Evolutionary conservation across 495 filamentous ascomycete species (phyloP).

Genomic region (Aspergillus heteromorphus): DNA sequence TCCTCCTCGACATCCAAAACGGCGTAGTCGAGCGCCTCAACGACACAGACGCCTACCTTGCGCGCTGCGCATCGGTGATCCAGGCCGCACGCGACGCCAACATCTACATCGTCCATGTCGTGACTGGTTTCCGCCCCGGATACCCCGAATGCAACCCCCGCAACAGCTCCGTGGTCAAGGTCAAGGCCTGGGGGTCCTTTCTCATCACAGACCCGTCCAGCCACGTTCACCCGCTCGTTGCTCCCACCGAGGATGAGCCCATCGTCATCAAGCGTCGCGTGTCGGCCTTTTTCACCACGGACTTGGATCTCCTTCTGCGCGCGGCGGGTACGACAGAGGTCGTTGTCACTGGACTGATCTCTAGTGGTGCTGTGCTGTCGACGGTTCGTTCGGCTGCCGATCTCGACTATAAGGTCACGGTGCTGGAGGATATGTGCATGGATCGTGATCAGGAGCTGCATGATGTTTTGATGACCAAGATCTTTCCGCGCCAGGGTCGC

Average conservation of each 20-base stretch:
- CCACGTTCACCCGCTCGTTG: constrained; percentile 22
- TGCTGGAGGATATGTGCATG: constrained; percentile 33
- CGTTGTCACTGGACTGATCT: constrained; percentile 29
- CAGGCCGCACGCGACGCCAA: neutral
- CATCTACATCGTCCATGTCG: constrained; percentile 26
- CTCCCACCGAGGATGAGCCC: constrained; percentile 18
- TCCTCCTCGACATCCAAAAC: neutral
- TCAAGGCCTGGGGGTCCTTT: constrained; percentile 16
- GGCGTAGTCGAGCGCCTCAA: neutral
- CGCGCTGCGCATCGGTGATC: neutral
- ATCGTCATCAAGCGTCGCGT: constrained; percentile 32
- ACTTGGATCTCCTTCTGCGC: constrained; percentile 33
- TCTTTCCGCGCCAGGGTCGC: constrained; percentile 25
- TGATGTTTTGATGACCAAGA: constrained; percentile 27
- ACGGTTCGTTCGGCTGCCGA: constrained; percentile 35
- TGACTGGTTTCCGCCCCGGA: constrained; percentile 27
- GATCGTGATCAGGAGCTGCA: constrained; percentile 33
- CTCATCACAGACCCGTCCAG: constrained; percentile 16
- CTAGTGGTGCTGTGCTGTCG: constrained; percentile 37
- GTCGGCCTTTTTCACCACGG: constrained; percentile 32
- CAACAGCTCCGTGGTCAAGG: constrained; percentile 18
- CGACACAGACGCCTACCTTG: neutral
- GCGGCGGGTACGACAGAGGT: constrained; percentile 22
- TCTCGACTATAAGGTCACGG: constrained; percentile 30
- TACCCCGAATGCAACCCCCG: constrained; percentile 26